Percentiles rank a stretch among this genome's conserved stretches.
phyloP scores from a whole-genome alignment of 1,284 basidiomycete genomes.

The Tilletiopsis washingtonensis region DNA sequence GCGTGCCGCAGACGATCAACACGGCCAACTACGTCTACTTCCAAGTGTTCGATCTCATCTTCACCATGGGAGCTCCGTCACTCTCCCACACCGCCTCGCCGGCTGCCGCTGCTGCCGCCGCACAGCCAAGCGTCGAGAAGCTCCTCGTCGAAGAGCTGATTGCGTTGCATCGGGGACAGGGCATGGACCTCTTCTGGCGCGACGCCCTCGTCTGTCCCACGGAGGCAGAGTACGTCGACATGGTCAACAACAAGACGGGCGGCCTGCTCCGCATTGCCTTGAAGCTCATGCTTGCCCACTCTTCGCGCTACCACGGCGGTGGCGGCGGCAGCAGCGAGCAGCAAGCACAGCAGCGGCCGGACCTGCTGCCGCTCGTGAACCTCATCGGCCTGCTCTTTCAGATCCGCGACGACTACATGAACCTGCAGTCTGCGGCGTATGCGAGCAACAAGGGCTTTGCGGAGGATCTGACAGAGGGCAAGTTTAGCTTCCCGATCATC shows the following conservation, averaged over 20 bases:
- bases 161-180: slow-evolving; percentile 87
- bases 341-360: slow-evolving; percentile 1
- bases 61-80: slow-evolving; percentile 58
- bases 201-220: slow-evolving; percentile 86
- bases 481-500: slow-evolving; percentile 90
- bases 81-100: not conserved
- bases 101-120: slow-evolving; percentile 14
- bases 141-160: slow-evolving; percentile 60
- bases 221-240: slow-evolving; percentile 86
- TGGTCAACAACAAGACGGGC: slow-evolving; percentile 99
- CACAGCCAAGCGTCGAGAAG: slow-evolving; percentile 7
- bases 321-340: not conserved
- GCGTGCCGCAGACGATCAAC: slow-evolving; percentile 93
- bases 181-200: slow-evolving; percentile 88
- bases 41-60: slow-evolving; percentile 45
- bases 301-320: slow-evolving; percentile 2
- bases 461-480: slow-evolving; percentile 90
- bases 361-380: slow-evolving; percentile 71
- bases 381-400: slow-evolving; percentile 91
- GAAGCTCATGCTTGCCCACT: slow-evolving; percentile 84
- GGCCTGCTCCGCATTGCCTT: slow-evolving; percentile 85
- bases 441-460: slow-evolving; percentile 85
- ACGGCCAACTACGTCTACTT: slow-evolving; percentile 97
- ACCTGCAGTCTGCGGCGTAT: slow-evolving; percentile 79
- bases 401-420: slow-evolving; percentile 96